phyloP scores from a whole-genome alignment of 2,329 filamentous ascomycete species.

The Microdochium nivale region DNA sequence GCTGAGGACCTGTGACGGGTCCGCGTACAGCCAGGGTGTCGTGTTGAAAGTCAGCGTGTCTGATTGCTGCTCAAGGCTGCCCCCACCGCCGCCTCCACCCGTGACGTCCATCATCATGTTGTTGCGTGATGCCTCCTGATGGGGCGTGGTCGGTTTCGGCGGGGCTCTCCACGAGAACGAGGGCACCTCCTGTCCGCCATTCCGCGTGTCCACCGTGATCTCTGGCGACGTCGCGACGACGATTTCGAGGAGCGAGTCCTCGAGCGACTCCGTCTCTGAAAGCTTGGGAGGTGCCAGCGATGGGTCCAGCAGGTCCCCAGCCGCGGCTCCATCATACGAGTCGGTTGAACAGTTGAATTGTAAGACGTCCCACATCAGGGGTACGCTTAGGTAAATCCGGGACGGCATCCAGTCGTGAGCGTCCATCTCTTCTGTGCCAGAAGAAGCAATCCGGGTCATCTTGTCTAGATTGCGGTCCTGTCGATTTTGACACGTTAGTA shows the following conservation, averaged over 20 bases:
- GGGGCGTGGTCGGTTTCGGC: conserved; percentile 11
- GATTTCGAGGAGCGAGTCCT: conserved; percentile 33
- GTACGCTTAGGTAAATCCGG: conserved; percentile 41
- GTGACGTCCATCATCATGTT: neutral
- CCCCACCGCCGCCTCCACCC: no score
- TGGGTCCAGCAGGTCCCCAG: conserved; percentile 29
- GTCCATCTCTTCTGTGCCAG: conserved; percentile 35
- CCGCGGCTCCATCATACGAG: conserved; percentile 21
- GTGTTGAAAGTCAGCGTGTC: conserved; percentile 30
- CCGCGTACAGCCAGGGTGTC: conserved; percentile 33
- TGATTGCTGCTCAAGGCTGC: conserved; percentile 12
- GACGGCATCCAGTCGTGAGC: conserved; percentile 43
- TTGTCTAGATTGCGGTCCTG: conserved; percentile 38
- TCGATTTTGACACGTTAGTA: no score
- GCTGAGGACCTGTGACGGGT: conserved; percentile 28
- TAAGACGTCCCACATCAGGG: conserved; percentile 43
- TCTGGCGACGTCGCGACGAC: conserved; percentile 42
- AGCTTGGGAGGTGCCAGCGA: conserved; percentile 24
- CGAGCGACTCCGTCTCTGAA: conserved; percentile 13
- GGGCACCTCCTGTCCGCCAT: conserved; percentile 40
- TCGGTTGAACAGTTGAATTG: conserved; percentile 35
- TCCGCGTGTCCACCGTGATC: conserved; percentile 39
- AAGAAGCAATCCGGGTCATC: conserved; percentile 37
- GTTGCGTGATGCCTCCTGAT: conserved; percentile 7
- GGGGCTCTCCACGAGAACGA: conserved; percentile 26